phyloP scores from a whole-genome alignment of 2,329 filamentous ascomycete species.

The Madurella mycetomatis region DNA sequence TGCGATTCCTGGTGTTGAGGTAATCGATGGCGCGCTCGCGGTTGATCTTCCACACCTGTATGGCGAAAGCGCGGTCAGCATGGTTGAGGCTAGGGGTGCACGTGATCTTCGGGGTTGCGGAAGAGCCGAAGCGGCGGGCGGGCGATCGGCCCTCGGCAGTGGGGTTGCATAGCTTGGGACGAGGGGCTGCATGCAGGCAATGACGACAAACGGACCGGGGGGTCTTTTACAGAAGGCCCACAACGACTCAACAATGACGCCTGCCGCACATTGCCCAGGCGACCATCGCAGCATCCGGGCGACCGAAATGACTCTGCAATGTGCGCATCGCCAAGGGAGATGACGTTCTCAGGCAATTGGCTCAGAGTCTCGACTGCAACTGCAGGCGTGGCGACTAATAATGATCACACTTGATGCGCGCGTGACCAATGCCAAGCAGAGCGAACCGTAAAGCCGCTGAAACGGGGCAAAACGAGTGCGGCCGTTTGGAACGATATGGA shows the following conservation, averaged over 20 bases:
- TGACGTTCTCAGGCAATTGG: slow-evolving; percentile 21
- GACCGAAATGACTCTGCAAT: slow-evolving; percentile 4
- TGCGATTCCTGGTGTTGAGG: slow-evolving; percentile 96
- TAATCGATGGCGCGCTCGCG: slow-evolving; percentile 98
- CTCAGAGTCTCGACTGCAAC: neutral
- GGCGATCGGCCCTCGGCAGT: slow-evolving; percentile 17
- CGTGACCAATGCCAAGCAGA: slow-evolving; percentile 17
- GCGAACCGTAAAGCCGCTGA: slow-evolving; percentile 1
- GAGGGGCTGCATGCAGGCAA: slow-evolving; percentile 19
- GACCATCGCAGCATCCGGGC: slow-evolving; percentile 8
- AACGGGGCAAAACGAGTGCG: neutral
- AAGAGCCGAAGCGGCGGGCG: neutral
- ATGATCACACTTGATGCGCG: slow-evolving; percentile 8
- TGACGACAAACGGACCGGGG: slow-evolving; percentile 25
- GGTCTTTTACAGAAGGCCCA: slow-evolving; percentile 8
- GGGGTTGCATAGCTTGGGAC: slow-evolving; percentile 18
- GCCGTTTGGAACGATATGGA: neutral
- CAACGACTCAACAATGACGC: slow-evolving; percentile 19
- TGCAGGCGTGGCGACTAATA: neutral
- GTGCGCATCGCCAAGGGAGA: slow-evolving; percentile 14
- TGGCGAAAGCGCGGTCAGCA: slow-evolving; percentile 28
- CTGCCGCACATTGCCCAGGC: slow-evolving; percentile 6
- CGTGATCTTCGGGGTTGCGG: slow-evolving; percentile 16
- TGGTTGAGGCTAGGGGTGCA: slow-evolving; percentile 17
- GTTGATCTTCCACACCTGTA: slow-evolving; percentile 98